Conservation (phyloP, 106 monocot species). For the Dendrobium chrysotoxum region DNA sequence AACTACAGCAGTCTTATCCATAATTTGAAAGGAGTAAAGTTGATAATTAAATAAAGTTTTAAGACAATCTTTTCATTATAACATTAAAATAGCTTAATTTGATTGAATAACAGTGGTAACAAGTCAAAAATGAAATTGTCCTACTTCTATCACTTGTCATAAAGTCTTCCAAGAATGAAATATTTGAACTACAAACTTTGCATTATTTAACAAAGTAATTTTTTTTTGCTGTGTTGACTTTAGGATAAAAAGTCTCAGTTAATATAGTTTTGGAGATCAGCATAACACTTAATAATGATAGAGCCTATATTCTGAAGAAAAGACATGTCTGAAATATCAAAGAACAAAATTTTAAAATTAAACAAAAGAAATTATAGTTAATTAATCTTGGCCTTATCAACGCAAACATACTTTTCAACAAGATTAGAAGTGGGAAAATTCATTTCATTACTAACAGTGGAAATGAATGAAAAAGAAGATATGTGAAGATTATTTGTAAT, state of each 20-base stretch:
- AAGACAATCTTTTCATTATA: no score
- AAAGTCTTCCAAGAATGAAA: no score
- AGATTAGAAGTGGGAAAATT: background rate
- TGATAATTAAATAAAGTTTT: no score
- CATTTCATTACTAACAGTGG: background rate
- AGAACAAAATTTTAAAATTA: background rate
- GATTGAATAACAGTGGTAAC: no score
- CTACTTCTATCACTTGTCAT: no score
- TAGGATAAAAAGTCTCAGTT: background rate
- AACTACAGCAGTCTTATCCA: no score
- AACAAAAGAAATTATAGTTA: background rate
- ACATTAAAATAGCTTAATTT: no score
- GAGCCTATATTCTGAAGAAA: background rate
- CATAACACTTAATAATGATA: background rate
- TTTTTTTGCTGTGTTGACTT: background rate
- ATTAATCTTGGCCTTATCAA: background rate
- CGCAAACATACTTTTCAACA: background rate
- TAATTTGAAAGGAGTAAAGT: no score
- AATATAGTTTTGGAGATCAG: background rate
- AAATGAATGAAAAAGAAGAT: background rate
- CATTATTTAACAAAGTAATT: no score
- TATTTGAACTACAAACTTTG: no score
- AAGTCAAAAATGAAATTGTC: no score
- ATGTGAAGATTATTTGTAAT: background rate
- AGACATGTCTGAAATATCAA: background rate